Base-by-base conservation (phyloP, 495 filamentous ascomycete genomes). In the Aspergillus homomorphus region DNA sequence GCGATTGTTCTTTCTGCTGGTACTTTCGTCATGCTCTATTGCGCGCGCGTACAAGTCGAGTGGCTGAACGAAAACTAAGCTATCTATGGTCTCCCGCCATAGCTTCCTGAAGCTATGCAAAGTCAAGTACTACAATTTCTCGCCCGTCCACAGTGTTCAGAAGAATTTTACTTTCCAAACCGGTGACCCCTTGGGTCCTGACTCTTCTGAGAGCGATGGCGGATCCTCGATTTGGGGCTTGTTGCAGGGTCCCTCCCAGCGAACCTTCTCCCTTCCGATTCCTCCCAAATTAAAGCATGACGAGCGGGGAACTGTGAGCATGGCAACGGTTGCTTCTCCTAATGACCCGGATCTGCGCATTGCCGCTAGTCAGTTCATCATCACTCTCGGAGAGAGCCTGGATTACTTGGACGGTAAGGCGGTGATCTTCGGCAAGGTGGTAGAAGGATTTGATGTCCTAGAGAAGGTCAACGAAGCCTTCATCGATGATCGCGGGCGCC, bases 61-160 rank as follows among this genome's bases (percentile, higher is more conserved):
- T 73, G 57, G 70, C 72, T 75, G 71, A 72, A 79, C 60, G 56
- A 66, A 60, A 73, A 80, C 83, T 88, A 80, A 88, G 72, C 76
- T 66, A 30, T 70, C 52, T 62, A 46, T 61, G 41, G 61, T 68
- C 20, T 61, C 59, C 65, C 57, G 58, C 52, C 70, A 43, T 79
- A 96, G 91, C 82, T 96, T 97, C 74, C 78, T 97, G 22, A 97
- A 97, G 84, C 89, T 97, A 65, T 97, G 92, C 83, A 96, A 96
- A 70, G 77, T 90, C 73, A 97, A 96, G 78, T 97, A 96, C 74
- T 97, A 96, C 84, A 97, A 97, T 78, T 97, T 92, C 70, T 87
- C 91, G 26, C 92, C 92, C 38, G 75, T 96, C 54, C 87, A 95
- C 75, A 88, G 84, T 61, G 83, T 97, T 51, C 92, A 96, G 69